A percentile compares a stretch with the other conserved stretches of the same genome.
Conservation (phyloP, 169 alveolate species). For the Plasmodium sp. region DNA sequence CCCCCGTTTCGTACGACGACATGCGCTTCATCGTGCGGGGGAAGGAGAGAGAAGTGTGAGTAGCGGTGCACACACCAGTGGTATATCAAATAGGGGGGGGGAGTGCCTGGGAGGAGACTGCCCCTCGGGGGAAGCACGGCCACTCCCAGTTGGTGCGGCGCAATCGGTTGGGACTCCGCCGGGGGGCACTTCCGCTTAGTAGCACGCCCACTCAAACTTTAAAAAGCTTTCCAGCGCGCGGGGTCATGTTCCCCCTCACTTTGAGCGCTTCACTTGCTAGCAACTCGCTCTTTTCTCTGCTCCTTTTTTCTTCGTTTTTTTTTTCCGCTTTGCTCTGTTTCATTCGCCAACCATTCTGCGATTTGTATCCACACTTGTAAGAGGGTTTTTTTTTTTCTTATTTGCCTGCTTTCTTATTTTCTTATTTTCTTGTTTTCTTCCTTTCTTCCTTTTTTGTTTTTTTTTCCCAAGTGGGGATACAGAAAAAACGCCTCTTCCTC, state of each 20-base stretch:
- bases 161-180: neutral
- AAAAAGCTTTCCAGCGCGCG: neutral
- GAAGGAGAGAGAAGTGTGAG: neutral
- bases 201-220: neutral
- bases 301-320: neutral
- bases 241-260: neutral
- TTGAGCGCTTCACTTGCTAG: neutral
- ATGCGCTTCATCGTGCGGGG: constrained; percentile 2
- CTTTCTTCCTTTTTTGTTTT: neutral
- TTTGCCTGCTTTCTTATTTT: neutral
- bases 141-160: neutral
- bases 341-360: neutral
- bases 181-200: neutral
- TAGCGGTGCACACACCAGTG: neutral
- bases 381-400: neutral
- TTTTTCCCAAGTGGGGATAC: neutral
- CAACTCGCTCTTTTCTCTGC: neutral
- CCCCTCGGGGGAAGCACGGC: neutral
- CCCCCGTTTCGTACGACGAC: neutral
- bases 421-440: too few species aligned
- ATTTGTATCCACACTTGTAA: neutral
- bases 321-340: neutral
- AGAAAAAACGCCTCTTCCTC: neutral
- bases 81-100: neutral
- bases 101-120: neutral